A percentile compares a stretch with the other conserved stretches of the same genome.
Evolutionary conservation across 2,329 filamentous ascomycete species (phyloP).

Genomic region (Penicillium palitans): DNA sequence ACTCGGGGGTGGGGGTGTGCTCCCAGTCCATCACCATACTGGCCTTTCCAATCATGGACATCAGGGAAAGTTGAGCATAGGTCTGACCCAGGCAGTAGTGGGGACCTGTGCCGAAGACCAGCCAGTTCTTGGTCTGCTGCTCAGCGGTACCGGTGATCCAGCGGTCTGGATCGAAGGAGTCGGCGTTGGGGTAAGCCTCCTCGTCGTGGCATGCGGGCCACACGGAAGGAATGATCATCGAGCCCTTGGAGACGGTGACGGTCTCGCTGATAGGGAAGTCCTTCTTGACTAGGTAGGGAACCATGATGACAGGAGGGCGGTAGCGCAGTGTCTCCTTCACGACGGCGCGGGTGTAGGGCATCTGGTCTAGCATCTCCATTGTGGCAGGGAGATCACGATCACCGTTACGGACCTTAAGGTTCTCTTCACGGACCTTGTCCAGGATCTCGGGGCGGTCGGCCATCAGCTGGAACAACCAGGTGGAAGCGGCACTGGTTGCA

Average conservation of each 20-base stretch:
- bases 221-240: slow-evolving; percentile 91
- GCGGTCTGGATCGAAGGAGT: slow-evolving; percentile 84
- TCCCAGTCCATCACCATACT: slow-evolving; percentile 84
- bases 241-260: slow-evolving; percentile 92
- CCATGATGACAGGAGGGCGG: slow-evolving; percentile 94
- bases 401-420: slow-evolving; percentile 72
- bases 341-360: slow-evolving; percentile 87
- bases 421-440: slow-evolving; percentile 88
- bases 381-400: slow-evolving; percentile 68
- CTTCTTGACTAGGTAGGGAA: slow-evolving; percentile 93
- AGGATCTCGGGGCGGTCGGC: slow-evolving; percentile 92
- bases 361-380: slow-evolving; percentile 83
- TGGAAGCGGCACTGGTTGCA: slow-evolving; percentile 88
- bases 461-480: slow-evolving; percentile 93
- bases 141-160: slow-evolving; percentile 91
- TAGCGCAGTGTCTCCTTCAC: slow-evolving; percentile 90
- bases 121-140: slow-evolving; percentile 89
- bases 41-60: slow-evolving; percentile 86
- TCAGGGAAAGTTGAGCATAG: slow-evolving; percentile 86
- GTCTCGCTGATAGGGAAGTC: slow-evolving; percentile 82
- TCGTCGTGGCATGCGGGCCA: slow-evolving; percentile 90
- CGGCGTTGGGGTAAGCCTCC: slow-evolving; percentile 86
- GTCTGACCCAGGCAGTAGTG: slow-evolving; percentile 96
- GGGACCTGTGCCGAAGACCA: slow-evolving; percentile 92
- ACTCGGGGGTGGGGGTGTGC: slow-evolving; percentile 77